phyloP scores from a whole-genome alignment of 331 rosid genomes.

The Telfairia occidentalis region DNA sequence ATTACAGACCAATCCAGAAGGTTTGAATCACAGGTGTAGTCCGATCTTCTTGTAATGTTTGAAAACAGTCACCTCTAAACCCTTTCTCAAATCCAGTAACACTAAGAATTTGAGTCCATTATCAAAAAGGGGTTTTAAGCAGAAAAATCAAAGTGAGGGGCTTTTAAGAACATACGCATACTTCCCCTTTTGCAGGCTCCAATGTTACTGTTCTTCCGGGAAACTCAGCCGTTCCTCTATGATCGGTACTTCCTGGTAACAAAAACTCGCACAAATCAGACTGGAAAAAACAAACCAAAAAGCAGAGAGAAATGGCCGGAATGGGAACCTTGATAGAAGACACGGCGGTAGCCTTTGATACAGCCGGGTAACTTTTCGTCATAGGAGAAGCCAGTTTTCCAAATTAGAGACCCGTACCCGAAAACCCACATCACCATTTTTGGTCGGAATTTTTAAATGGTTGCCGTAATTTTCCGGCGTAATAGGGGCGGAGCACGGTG shows the following conservation, averaged over 20 bases:
- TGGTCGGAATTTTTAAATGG: background rate
- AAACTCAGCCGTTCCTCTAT: constrained; percentile 73
- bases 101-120: background rate
- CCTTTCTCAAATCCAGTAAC: background rate
- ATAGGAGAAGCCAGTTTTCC: constrained; percentile 62
- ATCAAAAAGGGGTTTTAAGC: background rate
- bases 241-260: constrained; percentile 75
- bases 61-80: background rate
- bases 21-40: background rate
- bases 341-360: constrained; percentile 83
- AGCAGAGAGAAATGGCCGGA: background rate
- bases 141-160: background rate
- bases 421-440: constrained; percentile 75
- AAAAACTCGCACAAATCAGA: constrained; percentile 13
- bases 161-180: constrained; percentile 47
- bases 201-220: constrained; percentile 94
- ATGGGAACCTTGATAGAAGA: constrained; percentile 67
- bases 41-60: background rate
- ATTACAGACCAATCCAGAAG: background rate
- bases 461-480: background rate
- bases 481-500: background rate
- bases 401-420: constrained; percentile 79
- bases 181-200: constrained; percentile 67
- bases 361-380: constrained; percentile 65
- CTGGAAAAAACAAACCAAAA: background rate